Conservation (phyloP, 139 green algal genomes). For the Picochlorum sp. region DNA sequence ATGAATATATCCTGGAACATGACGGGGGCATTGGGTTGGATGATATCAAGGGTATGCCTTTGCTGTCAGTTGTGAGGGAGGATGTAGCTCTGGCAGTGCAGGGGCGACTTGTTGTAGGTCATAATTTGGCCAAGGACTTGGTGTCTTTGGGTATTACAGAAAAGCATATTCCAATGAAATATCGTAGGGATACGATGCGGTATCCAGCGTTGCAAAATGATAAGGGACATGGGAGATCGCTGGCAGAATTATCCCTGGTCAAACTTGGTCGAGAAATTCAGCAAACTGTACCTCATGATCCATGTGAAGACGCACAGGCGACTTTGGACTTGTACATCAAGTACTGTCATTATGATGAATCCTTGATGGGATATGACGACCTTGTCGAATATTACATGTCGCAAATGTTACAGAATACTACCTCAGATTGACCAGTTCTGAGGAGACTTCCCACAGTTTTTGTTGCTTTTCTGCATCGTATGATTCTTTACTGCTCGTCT, state of each 20-base stretch:
- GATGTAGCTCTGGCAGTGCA: background rate
- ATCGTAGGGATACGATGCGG: conserved; percentile 6
- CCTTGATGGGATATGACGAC: conserved; percentile 25
- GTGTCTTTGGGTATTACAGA: conserved; percentile 15
- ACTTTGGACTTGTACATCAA: conserved; percentile 29
- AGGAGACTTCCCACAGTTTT: conserved; percentile 48
- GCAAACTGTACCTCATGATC: conserved; percentile 5
- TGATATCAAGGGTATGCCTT: conserved; percentile 3
- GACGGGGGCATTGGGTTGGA: conserved; percentile 11
- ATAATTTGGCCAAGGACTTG: conserved; percentile 31
- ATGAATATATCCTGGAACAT: background rate
- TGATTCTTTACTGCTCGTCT: conserved; percentile 13
- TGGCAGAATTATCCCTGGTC: conserved; percentile 11
- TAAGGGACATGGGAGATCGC: conserved; percentile 9
- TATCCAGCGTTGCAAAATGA: conserved; percentile 20
- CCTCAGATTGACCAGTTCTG: conserved; percentile 39
- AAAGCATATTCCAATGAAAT: background rate
- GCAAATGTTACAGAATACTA: conserved; percentile 7
- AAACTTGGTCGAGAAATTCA: conserved; percentile 26
- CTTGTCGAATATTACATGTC: conserved; percentile 24
- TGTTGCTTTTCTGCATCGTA: conserved; percentile 28
- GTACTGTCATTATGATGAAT: conserved; percentile 16
- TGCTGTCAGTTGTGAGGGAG: conserved; percentile 5
- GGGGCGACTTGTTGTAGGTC: conserved; percentile 24
- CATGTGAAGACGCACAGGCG: conserved; percentile 24